Conservation (phyloP, 768 basidiomycete species). For the Pleurotus ostreatus region DNA sequence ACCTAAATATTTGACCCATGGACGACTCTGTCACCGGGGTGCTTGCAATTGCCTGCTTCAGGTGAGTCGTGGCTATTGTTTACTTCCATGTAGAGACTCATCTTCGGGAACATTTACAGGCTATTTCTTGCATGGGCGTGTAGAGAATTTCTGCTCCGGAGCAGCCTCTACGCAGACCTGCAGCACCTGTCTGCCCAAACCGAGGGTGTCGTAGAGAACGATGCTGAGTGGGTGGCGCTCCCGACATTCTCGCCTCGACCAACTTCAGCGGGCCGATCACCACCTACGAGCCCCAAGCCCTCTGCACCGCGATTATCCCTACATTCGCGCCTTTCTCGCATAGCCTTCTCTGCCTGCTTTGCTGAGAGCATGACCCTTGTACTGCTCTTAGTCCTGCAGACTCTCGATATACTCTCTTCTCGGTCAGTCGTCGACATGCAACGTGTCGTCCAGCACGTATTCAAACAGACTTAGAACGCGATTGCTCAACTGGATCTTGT, state of each 20-base stretch:
- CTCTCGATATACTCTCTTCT: constrained; percentile 45
- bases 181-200: background rate
- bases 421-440: constrained; percentile 35
- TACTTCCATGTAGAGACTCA: background rate
- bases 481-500: constrained; percentile 63
- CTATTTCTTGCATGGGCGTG: background rate
- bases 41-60: background rate
- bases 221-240: constrained; percentile 10
- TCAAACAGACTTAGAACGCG: constrained; percentile 41
- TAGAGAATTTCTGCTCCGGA: background rate
- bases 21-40: no score
- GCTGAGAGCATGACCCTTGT: constrained; percentile 75
- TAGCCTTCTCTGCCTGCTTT: constrained; percentile 66
- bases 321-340: constrained; percentile 55
- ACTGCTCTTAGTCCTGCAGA: constrained; percentile 70
- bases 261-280: constrained; percentile 1
- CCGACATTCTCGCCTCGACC: constrained; percentile 2
- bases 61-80: background rate
- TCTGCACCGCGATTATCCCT: constrained; percentile 18
- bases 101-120: background rate
- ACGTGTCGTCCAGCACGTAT: background rate
- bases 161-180: constrained; percentile 1
- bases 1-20: no score
- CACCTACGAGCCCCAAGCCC: constrained; percentile 8
- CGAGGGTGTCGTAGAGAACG: background rate